phyloP scores from a whole-genome alignment of 192 early-diverging fungal species.

The Oehlia diaphana region DNA sequence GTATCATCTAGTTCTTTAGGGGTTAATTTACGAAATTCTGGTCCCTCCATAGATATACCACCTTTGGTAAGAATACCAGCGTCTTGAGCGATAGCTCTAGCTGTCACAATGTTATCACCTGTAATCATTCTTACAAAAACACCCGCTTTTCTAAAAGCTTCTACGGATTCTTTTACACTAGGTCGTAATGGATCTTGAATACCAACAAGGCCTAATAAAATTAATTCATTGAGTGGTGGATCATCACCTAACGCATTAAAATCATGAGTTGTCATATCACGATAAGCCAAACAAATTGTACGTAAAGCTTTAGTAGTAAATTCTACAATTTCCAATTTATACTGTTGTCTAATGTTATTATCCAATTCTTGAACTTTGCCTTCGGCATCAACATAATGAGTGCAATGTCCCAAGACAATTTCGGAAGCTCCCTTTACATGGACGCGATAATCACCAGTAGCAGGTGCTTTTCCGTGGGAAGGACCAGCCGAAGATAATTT shows the following conservation, averaged over 20 bases:
- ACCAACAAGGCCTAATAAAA: conserved; percentile 75
- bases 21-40: conserved; percentile 71
- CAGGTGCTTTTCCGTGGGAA: conserved; percentile 29
- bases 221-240: conserved; percentile 51
- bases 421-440: conserved; percentile 83
- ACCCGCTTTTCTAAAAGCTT: conserved; percentile 75
- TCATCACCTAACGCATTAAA: conserved; percentile 52
- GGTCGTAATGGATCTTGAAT: conserved; percentile 88
- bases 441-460: conserved; percentile 45
- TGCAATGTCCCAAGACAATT: conserved; percentile 68
- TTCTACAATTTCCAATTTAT: conserved; percentile 51
- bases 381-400: conserved; percentile 55
- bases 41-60: conserved; percentile 77
- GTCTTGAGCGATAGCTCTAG: conserved; percentile 84
- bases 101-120: conserved; percentile 84
- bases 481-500: conserved; percentile 35
- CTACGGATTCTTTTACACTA: conserved; percentile 77
- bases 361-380: conserved; percentile 51
- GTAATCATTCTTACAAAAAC: conserved; percentile 91
- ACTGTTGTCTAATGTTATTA: conserved; percentile 39
- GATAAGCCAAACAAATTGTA: conserved; percentile 71
- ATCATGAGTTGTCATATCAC: conserved; percentile 52
- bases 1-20: conserved; percentile 63
- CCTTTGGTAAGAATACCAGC: conserved; percentile 81
- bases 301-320: conserved; percentile 73